phyloP scores from a whole-genome alignment of 192 early-diverging fungal species.

The Dispira simplex region DNA sequence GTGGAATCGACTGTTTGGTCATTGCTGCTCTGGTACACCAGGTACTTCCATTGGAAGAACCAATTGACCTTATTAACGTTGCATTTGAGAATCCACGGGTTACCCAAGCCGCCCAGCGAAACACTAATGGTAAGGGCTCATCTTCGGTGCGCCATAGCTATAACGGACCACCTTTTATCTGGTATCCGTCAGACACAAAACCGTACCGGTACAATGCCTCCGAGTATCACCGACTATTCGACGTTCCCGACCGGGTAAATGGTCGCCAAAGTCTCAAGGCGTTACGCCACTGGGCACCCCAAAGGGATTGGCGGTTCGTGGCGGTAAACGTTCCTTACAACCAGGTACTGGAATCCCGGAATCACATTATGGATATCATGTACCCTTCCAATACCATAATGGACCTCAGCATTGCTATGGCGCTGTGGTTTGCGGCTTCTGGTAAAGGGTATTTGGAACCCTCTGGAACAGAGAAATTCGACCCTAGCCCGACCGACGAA shows the following conservation, averaged over 20 bases:
- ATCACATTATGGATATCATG: slow-evolving; percentile 56
- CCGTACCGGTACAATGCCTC: not conserved
- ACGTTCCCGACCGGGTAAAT: slow-evolving; percentile 76
- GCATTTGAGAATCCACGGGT: slow-evolving; percentile 83
- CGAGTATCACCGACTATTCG: slow-evolving; percentile 15
- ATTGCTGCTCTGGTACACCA: slow-evolving; percentile 68
- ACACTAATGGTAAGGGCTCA: not conserved
- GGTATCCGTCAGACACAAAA: too few relatives aligned
- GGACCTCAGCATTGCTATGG: slow-evolving; percentile 95
- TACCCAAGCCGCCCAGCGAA: slow-evolving; percentile 15
- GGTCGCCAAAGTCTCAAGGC: slow-evolving; percentile 36
- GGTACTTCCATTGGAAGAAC: slow-evolving; percentile 49
- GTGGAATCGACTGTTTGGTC: slow-evolving; percentile 85
- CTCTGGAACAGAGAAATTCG: not conserved
- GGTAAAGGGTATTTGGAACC: slow-evolving; percentile 36
- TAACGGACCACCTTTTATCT: not conserved
- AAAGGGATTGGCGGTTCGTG: slow-evolving; percentile 78
- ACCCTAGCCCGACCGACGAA: not conserved
- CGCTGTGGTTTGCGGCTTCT: slow-evolving; percentile 91
- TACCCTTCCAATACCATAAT: slow-evolving; percentile 76
- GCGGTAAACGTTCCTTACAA: slow-evolving; percentile 73
- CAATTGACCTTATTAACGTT: slow-evolving; percentile 89
- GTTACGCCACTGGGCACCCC: slow-evolving; percentile 40
- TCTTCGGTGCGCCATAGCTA: not conserved
- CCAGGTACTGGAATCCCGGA: slow-evolving; percentile 34